Conservation (phyloP, 495 filamentous ascomycete species). For the Podospora pseudocomata region DNA sequence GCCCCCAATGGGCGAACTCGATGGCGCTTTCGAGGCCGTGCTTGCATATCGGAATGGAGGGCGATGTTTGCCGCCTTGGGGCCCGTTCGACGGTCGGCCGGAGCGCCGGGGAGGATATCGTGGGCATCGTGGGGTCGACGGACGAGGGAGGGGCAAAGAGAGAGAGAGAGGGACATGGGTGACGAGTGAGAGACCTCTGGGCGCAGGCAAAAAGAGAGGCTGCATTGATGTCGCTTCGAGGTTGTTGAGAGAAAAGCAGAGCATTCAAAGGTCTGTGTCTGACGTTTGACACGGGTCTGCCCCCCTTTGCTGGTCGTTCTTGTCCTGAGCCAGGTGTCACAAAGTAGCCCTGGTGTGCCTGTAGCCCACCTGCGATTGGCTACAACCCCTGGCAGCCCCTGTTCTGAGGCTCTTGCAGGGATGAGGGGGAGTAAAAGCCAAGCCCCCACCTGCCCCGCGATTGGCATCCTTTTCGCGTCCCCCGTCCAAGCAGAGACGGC, state of each 20-base stretch:
- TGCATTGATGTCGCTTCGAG: conserved; percentile 21
- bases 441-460: conserved; percentile 14
- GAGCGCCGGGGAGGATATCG: background rate
- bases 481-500: conserved; percentile 2
- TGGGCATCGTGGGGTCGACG: background rate
- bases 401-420: conserved; percentile 34
- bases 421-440: conserved; percentile 4
- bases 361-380: conserved; percentile 29
- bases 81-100: conserved; percentile 1
- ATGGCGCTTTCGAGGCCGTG: background rate
- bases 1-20: background rate
- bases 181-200: conserved; percentile 1
- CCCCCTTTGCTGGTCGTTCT: conserved; percentile 23
- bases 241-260: conserved; percentile 17
- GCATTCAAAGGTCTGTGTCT: conserved; percentile 29
- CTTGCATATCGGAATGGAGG: conserved; percentile 7
- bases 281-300: conserved; percentile 27
- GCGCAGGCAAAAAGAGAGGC: conserved; percentile 11
- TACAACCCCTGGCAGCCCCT: conserved; percentile 9
- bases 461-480: conserved; percentile 14
- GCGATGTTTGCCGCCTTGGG: conserved; percentile 16
- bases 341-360: conserved; percentile 32
- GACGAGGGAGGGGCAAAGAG: conserved; percentile 5
- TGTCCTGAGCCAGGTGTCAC: conserved; percentile 31
- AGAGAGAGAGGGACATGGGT: background rate